phyloP scores from a whole-genome alignment of 768 basidiomycete species.

The Lyophyllum semitale region DNA sequence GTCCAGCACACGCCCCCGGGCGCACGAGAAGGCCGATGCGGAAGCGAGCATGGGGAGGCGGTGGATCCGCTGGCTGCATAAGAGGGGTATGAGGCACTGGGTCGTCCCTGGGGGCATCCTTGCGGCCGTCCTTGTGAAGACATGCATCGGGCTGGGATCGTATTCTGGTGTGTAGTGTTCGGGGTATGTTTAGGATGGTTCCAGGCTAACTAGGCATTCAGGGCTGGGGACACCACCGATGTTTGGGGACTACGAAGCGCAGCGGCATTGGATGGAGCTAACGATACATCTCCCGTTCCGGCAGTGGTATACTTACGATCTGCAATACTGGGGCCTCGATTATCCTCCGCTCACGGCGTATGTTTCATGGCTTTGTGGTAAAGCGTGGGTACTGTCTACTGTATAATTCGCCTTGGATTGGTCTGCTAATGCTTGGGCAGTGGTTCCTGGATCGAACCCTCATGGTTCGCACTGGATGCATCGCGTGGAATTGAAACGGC shows the following conservation, averaged over 20 bases:
- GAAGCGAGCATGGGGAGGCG: slow-evolving; percentile 50
- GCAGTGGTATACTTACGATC: slow-evolving; percentile 88
- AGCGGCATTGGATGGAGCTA: slow-evolving; percentile 94
- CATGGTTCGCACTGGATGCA: slow-evolving; percentile 70
- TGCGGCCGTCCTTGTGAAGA: slow-evolving; percentile 60
- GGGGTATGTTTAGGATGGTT: neutral
- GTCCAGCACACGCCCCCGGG: slow-evolving; percentile 6
- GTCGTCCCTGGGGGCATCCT: slow-evolving; percentile 59
- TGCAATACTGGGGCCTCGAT: slow-evolving; percentile 92
- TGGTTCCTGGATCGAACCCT: slow-evolving; percentile 41
- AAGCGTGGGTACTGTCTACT: slow-evolving; percentile 51
- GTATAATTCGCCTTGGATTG: neutral
- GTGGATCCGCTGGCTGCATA: slow-evolving; percentile 84
- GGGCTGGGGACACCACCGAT: slow-evolving; percentile 76
- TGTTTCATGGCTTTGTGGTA: slow-evolving; percentile 80
- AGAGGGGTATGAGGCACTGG: slow-evolving; percentile 57
- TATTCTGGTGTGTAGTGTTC: slow-evolving; percentile 72
- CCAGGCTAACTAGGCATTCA: slow-evolving; percentile 24
- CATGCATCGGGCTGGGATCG: slow-evolving; percentile 69
- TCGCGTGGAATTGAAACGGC: slow-evolving; percentile 76
- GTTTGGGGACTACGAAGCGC: slow-evolving; percentile 93
- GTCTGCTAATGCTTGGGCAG: slow-evolving; percentile 19
- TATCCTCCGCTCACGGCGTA: slow-evolving; percentile 95
- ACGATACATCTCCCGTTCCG: slow-evolving; percentile 73
- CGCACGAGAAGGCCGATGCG: slow-evolving; percentile 23